Evolutionary conservation across 805 yeast genomes (phyloP), one percentile per base, ranked within the genome.

Genomic region (Saccharomycopsis microspora): DNA sequence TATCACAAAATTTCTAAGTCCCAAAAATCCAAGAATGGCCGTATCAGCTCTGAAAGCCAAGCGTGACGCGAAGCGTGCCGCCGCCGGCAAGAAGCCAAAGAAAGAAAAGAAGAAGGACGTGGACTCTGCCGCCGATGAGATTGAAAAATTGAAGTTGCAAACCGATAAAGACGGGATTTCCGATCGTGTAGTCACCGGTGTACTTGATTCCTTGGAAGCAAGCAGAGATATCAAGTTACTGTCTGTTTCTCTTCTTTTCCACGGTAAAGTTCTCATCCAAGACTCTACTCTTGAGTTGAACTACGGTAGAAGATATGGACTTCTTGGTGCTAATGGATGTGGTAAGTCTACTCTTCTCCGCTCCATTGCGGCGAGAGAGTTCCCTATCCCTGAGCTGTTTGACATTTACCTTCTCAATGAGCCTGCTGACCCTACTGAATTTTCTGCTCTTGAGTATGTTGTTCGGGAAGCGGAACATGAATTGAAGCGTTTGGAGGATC

Each of bases 101-200:
- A 76, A 82, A 65, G 75, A 55, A 58, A 63, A 61, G 64, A 69
- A 72, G 52, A 71, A 64, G 40, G 85, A 74, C 31, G 80, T 70
- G 43, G 81, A 77, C 45, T 73, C 72, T 45, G 75, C 83, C 43
- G 83, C 85, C 44, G 78, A 82, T 53, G 86, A 79, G 63, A 79
- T 93, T 61, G 84, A 81, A 54, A 82, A 86, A 68, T 74, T 90
- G 70, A 90, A 90, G 68, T 70, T 89, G 63, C 98, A 90, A 70
- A 83, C 84, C 64, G 98, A 90, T 67, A 81, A 85, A 64, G 82
- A 88, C 60, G 98, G 98, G 57, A 62, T 90, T 49, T 86, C 96
- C 42, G 98, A 90, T 67, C 85, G 98, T 74, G 98, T 90, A 56
- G 85, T 90, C 57, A 90, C 98, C 41, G 98, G 98, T 75, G 98